A percentile compares a stretch with the other conserved stretches of the same genome.
These are phyloP conservation scores for Marchantia polymorpha DNA, from an alignment of 225 moss, liverwort and hornwort species.

Conservation along the genomic window DNA sequence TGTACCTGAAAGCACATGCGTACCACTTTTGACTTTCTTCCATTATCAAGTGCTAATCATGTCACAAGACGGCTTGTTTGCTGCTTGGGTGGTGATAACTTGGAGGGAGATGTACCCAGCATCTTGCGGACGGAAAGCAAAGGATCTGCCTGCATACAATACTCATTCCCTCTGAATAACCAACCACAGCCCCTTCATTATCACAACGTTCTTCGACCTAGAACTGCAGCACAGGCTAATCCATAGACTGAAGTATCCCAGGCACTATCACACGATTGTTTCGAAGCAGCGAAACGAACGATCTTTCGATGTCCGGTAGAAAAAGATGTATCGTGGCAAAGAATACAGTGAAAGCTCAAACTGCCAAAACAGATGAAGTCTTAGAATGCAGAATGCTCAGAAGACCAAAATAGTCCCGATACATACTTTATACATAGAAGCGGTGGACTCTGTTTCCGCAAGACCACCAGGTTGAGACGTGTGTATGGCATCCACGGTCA, in stretches of 20 bases:
- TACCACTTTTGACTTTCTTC: background rate
- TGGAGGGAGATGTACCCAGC: constrained; percentile 24
- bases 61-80: background rate
- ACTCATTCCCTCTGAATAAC: constrained; percentile 17
- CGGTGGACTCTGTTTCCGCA: constrained; percentile 49
- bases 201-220: constrained; percentile 5
- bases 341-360: background rate
- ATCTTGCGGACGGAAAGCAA: constrained; percentile 21
- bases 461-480: constrained; percentile 40
- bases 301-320: background rate
- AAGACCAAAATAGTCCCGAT: background rate
- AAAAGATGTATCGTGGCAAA: background rate
- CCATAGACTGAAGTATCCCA: background rate
- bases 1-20: background rate
- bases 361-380: no score
- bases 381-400: background rate
- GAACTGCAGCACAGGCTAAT: background rate
- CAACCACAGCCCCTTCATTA: constrained; percentile 17
- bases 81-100: constrained; percentile 18
- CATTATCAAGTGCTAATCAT: background rate
- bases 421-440: constrained; percentile 61
- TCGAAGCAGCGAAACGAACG: background rate
- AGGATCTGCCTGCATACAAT: constrained; percentile 27
- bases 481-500: constrained; percentile 69
- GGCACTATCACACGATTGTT: background rate